Conservation (phyloP, 345 rosid species). For the Cochlearia excelsa region DNA sequence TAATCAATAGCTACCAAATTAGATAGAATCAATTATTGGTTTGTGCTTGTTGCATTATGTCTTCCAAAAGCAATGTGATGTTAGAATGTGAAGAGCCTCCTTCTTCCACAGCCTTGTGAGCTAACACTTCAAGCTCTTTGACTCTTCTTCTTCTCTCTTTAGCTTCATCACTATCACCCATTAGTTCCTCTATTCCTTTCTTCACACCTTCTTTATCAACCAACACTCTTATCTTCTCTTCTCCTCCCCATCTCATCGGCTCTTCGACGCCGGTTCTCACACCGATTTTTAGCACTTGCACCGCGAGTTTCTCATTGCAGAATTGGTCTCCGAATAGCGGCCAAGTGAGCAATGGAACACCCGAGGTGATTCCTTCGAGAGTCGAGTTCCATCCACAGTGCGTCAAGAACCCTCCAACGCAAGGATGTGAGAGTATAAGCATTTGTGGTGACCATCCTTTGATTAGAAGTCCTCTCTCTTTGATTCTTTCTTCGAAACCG, state of each 20-base stretch:
- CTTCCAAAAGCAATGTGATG: conserved; percentile 32
- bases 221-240: conserved; percentile 41
- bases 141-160: conserved; percentile 40
- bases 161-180: conserved; percentile 46
- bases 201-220: conserved; percentile 46
- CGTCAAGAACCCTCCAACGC: conserved; percentile 56
- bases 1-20: neutral
- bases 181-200: conserved; percentile 38
- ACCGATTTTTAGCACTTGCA: conserved; percentile 46
- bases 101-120: conserved; percentile 37
- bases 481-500: conserved; percentile 29
- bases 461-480: conserved; percentile 43
- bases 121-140: conserved; percentile 36
- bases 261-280: conserved; percentile 44
- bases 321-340: conserved; percentile 64
- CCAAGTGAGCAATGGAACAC: conserved; percentile 60
- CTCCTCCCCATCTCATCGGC: conserved; percentile 45
- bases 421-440: conserved; percentile 46
- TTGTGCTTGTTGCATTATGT: conserved; percentile 27
- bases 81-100: conserved; percentile 60
- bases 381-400: conserved; percentile 76
- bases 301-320: conserved; percentile 51
- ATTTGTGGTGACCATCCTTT: conserved; percentile 67
- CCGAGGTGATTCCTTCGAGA: conserved; percentile 44
- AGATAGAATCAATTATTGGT: conserved; percentile 4